Percentiles rank a stretch among this genome's conserved stretches.
phyloP scores from a whole-genome alignment of 176 grass and related monocot genomes.

The Guadua angustifolia region DNA sequence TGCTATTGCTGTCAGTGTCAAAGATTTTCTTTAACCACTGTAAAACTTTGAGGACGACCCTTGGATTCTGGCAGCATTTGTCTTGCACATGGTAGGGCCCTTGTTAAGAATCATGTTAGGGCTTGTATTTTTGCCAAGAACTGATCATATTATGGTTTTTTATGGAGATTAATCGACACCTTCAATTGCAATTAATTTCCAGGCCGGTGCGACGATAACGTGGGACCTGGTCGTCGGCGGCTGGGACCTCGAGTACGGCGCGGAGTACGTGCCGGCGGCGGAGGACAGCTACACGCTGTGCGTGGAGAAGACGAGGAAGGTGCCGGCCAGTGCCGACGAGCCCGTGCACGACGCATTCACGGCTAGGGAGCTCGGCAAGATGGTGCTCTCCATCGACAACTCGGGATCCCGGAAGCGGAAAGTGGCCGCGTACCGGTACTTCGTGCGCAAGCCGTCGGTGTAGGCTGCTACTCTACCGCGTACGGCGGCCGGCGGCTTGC shows the following conservation, averaged over 20 bases:
- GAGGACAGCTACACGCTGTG: conserved; percentile 76
- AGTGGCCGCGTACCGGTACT: conserved; percentile 93
- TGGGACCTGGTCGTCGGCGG: conserved; percentile 92
- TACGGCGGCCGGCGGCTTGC: conserved; percentile 20
- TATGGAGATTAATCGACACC: not conserved
- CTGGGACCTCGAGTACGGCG: conserved; percentile 95
- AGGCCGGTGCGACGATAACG: conserved; percentile 84
- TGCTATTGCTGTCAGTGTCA: not conserved
- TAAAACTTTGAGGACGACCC: conserved; percentile 24
- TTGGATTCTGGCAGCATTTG: conserved; percentile 11
- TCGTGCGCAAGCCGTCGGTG: conserved; percentile 71
- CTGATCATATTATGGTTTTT: not conserved
- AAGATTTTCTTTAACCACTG: conserved; percentile 9
- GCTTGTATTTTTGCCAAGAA: conserved; percentile 20
- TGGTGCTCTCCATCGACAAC: conserved; percentile 94
- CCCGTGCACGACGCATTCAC: conserved; percentile 81
- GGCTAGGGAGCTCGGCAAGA: conserved; percentile 80
- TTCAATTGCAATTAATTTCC: conserved; percentile 36
- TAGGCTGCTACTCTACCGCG: not conserved
- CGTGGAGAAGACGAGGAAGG: conserved; percentile 76
- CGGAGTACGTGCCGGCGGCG: conserved; percentile 78
- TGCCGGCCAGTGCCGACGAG: conserved; percentile 60
- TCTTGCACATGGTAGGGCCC: conserved; percentile 30
- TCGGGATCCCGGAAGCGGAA: conserved; percentile 79
- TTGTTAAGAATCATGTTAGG: not conserved